Evolutionary conservation across 768 basidiomycete genomes (phyloP), one percentile per base, ranked within the genome.

Genomic region (Pholiota molesta): DNA sequence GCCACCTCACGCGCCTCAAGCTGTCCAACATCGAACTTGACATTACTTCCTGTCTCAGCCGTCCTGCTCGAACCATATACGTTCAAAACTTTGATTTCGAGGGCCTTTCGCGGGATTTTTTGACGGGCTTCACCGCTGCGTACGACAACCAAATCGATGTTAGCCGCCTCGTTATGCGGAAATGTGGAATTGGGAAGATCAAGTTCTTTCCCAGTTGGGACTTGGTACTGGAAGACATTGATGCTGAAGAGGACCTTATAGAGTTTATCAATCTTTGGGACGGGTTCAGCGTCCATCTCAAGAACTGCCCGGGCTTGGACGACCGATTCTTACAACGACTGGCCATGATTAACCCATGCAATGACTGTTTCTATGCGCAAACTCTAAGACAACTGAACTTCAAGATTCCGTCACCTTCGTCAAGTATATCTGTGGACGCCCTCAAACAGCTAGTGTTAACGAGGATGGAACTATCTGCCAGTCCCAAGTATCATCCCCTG

Each of bases 51-150:
- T 59, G 63, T 40, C 8, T 59, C 8, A 55, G 45, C 2, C 35
- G 23, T 17, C 40, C 31, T 10, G 5, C 21, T n/a, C 3, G 55
- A 13, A 44, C 49, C 13, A 40, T 69, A n/a, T 64, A 60, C 28
- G 42, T 69, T 10, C 64, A 69, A 29, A 66, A 69, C 37, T 64
- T 69, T 29, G 55, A 65, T n/a, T 55, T 69, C 11, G 55, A 61
- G 44, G n/a, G 52, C 45, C 59, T 66, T n/a, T 60, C 62, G 19
- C 21, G 62, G 10, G 54, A 62, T 5, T 63, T 61, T 31, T n/a
- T 65, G 9, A 28, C 42, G 1, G 60, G 57, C 4, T 64, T 69
- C 44, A 55, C 63, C n/a, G n/a, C 45, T 14, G 55, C 55, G 23
- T 59, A 62, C 33, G 39, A 39, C 21, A 69, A 69, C 52, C 53